Base-by-base conservation (phyloP, 306 rosid species). In the Pyrus betulifolia region DNA sequence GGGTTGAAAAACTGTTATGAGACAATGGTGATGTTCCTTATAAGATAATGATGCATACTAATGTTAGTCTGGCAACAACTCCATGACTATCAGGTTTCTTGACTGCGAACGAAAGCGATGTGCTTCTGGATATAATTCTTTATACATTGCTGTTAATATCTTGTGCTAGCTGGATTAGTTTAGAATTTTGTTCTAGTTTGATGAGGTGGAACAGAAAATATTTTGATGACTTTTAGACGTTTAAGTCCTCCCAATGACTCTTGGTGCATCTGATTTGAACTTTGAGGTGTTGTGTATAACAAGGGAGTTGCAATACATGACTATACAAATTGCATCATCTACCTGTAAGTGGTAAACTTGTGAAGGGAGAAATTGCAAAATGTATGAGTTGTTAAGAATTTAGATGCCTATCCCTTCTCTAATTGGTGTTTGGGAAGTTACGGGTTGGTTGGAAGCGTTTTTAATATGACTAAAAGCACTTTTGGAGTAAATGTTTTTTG, bases 361-460 rank as follows among this genome's bases (percentile, higher is more conserved):
- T 81, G 31, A 70, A 14, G 27, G 51, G 27, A 42, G 54, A 64
- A 57, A 62, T 46, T 66, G 76, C 64, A 51, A 15, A 44, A 78
- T 73, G 35, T 19, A 6, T 71, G 61, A 73, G 76, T 88, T 58
- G 85, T 71, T 58, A 23, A 17, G n/a, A 57, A 58, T 27, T 40
- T 38, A 55, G 14, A 9, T 22, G 33, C 67, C 0, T 54, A 0
- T 0, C 7, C 64, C 15, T 59, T 58, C 27, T 74, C 64, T 54
- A 65, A 18, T 11, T 42, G 45, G 45, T 40, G 8, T 2, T 8
- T 40, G 11, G 45, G 45, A 35, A 35, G 9, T 35, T 35, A 6
- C 8, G 9, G 2, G 0, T 35, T 0, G 8, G 6, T 0, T 35
- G 9, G 40, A 35, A 35, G 40, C 2, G 9, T 2, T 6, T 35